phyloP scores from a whole-genome alignment of 768 basidiomycete species.

The Hygrophorus russula region DNA sequence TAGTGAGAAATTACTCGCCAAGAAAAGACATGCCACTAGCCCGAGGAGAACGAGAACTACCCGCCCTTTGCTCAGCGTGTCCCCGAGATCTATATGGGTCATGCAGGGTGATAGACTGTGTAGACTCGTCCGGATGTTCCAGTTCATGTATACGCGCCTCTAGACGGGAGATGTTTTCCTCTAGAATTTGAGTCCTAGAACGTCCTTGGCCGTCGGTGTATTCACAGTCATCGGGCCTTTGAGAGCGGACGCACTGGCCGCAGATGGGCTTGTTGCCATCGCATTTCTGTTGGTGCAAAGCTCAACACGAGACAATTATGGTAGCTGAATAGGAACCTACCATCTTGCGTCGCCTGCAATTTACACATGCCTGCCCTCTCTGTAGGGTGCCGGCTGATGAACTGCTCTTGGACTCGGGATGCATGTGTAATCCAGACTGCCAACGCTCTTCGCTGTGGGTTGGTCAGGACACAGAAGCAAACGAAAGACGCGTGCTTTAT shows the following conservation, averaged over 20 bases:
- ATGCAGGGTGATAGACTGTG: constrained; percentile 34
- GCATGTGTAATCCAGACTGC: too few species aligned
- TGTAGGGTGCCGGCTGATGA: constrained; percentile 8
- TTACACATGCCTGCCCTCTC: constrained; percentile 9
- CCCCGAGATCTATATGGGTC: constrained; percentile 20
- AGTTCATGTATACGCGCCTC: constrained; percentile 31
- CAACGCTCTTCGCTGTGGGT: too few species aligned
- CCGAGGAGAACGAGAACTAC: constrained; percentile 1
- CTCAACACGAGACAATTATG: not conserved
- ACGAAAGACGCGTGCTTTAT: too few species aligned
- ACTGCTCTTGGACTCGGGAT: not conserved
- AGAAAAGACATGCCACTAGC: not conserved
- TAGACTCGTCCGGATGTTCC: constrained; percentile 16
- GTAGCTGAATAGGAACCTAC: constrained; percentile 1
- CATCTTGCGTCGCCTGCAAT: constrained; percentile 11
- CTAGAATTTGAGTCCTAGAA: constrained; percentile 32
- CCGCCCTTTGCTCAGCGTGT: constrained; percentile 9
- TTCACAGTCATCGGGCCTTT: constrained; percentile 42
- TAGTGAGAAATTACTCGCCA: not conserved
- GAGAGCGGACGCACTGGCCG: constrained; percentile 33
- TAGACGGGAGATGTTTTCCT: constrained; percentile 33
- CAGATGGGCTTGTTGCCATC: constrained; percentile 41
- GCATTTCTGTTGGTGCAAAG: constrained; percentile 29
- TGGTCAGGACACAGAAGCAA: too few species aligned
- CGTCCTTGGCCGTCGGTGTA: constrained; percentile 32